phyloP scores from a whole-genome alignment of 176 grass and related monocot genomes.

The Phyllostachys edulis region DNA sequence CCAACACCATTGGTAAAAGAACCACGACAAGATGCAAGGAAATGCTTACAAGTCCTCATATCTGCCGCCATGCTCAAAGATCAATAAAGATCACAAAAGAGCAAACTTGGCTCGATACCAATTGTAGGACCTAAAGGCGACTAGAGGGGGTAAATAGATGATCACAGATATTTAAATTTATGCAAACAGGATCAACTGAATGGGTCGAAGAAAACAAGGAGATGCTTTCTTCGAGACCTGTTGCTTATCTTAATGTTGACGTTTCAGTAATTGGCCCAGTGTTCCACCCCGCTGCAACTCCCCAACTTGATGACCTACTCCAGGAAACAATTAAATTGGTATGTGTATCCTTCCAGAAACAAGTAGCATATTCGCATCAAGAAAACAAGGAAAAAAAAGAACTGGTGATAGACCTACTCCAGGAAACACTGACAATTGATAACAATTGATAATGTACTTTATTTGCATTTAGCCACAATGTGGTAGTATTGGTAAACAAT shows the following conservation, averaged over 20 bases:
- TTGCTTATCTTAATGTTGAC: slow-evolving; percentile 89
- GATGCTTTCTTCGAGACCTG: slow-evolving; percentile 58
- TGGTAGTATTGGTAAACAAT: background rate
- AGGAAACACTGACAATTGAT: background rate
- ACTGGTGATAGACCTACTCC: background rate
- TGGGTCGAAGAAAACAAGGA: slow-evolving; percentile 97
- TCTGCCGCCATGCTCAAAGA: no score
- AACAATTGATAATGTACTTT: background rate
- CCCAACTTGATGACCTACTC: slow-evolving; percentile 79
- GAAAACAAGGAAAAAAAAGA: background rate
- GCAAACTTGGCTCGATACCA: no score
- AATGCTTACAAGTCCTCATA: no score
- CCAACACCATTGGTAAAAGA: no score
- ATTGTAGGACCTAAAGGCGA: no score
- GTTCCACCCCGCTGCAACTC: slow-evolving; percentile 57
- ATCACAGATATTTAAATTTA: no score
- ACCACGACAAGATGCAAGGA: no score
- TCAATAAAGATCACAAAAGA: no score
- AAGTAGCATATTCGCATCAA: background rate
- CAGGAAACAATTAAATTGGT: slow-evolving; percentile 75
- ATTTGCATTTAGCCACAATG: background rate
- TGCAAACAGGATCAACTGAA: slow-evolving; percentile 54
- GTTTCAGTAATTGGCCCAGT: slow-evolving; percentile 48
- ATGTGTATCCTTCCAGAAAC: background rate
- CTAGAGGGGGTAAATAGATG: no score